Evolutionary conservation across 2,329 filamentous ascomycete species (phyloP), one percentile per base, ranked within the genome.

Genomic region (Aspergillus udagawae): DNA sequence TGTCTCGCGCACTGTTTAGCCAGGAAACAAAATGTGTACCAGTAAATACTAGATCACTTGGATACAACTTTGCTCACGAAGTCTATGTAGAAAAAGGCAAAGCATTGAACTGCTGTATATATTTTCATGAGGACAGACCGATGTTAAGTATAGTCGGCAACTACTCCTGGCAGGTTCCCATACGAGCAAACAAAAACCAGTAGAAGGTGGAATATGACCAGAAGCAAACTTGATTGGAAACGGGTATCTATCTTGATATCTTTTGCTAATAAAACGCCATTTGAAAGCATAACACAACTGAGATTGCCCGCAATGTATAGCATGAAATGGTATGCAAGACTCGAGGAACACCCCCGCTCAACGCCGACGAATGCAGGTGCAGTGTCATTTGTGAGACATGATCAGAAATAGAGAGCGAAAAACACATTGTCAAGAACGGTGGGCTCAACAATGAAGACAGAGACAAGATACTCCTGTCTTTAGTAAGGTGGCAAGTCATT

Each of bases 251-350:
- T 61, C 50, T 48, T 54, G 53, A 23, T 45, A 21, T 23, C 21
- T 48, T 54, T 32, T 56, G 54, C n/a, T 47, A 55, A 8, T 42
- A 27, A 44, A 67, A 64, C 64, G 61, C 66, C 64, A 38, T 55
- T 59, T 58, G 52, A 62, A 68, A 65, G 67, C 64, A 65, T 51
- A 21, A 23, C 44, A 6, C 21, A 23, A 23, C 42, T 45, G 20
- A 23, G 42, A 23, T 45, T 4, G 41, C n/a, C 25, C 3, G 17
- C 44, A 49, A 56, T 41, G 29, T 17, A 45, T 17, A 45, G 44
- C 21, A 47, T 47, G 44, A 23, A 47, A 14, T 14, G n/a, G 10
- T 3, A 47, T 23, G 44, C 21, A 10, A 23, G 7, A 47, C 27
- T 17, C 4, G 44, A 47, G 12, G 32, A 45, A 14, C n/a, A 44